These are phyloP conservation scores for Thinopyrum obtusiflorum DNA, from an alignment of 202 grass and related monocot species.

Conservation along the genomic window DNA sequence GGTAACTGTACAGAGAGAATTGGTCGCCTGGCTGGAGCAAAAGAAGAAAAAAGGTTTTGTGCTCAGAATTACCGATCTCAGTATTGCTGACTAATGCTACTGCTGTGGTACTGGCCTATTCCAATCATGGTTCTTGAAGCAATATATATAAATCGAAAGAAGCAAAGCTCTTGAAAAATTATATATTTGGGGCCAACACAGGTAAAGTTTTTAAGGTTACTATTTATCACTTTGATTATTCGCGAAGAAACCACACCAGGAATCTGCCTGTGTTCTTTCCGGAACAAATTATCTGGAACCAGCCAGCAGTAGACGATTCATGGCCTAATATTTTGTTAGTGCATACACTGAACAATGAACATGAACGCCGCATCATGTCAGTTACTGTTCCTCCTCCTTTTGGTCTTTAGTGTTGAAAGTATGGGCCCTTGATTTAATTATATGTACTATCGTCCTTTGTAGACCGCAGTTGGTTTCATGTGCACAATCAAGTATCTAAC, in stretches of 20 bases:
- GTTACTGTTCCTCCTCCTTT: background rate
- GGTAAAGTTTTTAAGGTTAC: background rate
- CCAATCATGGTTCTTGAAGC: background rate
- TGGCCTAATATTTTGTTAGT: background rate
- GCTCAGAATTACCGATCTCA: background rate
- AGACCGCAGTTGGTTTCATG: background rate
- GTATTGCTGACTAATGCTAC: background rate
- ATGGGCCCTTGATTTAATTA: background rate
- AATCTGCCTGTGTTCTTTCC: background rate
- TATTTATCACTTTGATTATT: background rate
- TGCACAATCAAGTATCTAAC: background rate
- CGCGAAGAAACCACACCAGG: background rate
- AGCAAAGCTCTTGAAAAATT: background rate
- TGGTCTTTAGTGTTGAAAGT: background rate
- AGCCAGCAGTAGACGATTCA: background rate
- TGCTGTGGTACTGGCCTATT: background rate
- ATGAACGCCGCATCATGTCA: background rate
- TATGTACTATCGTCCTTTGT: background rate
- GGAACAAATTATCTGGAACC: background rate
- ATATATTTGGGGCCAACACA: background rate
- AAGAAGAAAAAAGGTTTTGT: background rate
- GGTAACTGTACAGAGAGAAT: background rate
- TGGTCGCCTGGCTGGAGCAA: background rate
- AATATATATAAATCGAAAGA: background rate
- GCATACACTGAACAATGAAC: background rate